Conservation (phyloP, 1,284 basidiomycete species). For the Ustilago crameri region DNA sequence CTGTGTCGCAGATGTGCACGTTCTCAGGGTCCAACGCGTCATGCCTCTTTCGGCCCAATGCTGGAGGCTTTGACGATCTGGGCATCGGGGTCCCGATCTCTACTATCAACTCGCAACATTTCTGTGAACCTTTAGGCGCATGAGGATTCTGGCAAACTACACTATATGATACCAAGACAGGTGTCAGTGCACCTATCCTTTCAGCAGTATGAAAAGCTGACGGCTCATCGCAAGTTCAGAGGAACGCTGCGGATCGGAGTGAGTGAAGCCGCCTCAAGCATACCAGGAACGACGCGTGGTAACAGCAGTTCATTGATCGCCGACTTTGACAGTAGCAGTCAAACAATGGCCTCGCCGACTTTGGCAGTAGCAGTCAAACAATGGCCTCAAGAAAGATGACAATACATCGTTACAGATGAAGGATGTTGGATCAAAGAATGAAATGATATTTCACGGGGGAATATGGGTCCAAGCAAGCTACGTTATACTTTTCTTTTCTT, state of each 20-base stretch:
- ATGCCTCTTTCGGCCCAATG: neutral
- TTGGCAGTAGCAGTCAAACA: too few relatives aligned
- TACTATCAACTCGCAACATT: neutral
- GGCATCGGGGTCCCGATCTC: neutral
- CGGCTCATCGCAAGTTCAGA: too few relatives aligned
- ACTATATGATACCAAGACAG: too few relatives aligned
- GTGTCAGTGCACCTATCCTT: too few relatives aligned
- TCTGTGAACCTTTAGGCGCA: too few relatives aligned
- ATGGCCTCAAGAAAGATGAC: neutral
- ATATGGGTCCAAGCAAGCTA: conserved; percentile 13
- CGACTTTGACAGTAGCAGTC: too few relatives aligned
- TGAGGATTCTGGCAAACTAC: neutral
- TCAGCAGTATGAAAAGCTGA: too few relatives aligned
- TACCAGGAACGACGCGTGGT: too few relatives aligned
- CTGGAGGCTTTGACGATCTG: neutral
- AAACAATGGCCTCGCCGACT: too few relatives aligned
- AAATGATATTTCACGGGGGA: conserved; percentile 31
- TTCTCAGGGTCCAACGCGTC: conserved; percentile 42
- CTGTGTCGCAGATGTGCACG: conserved; percentile 25
- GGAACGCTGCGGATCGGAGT: too few relatives aligned
- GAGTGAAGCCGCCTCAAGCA: too few relatives aligned
- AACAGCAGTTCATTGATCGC: too few relatives aligned
- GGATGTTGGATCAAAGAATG: neutral
- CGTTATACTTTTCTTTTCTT: neutral
- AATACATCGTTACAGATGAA: neutral